Conservation (phyloP, 2,329 filamentous ascomycete species). For the Didymella sp. region DNA sequence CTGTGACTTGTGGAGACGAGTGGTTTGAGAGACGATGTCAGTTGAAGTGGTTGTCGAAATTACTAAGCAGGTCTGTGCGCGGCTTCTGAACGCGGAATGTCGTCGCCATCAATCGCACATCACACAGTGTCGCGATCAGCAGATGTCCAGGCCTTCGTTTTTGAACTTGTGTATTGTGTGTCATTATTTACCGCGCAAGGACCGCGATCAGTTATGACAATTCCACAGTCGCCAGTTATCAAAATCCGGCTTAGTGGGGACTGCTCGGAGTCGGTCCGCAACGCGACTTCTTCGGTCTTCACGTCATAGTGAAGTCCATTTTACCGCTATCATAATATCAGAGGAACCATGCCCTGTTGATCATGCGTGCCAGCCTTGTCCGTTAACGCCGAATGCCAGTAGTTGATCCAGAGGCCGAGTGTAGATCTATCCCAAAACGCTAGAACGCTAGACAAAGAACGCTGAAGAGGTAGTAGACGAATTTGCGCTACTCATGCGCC, state of each 20-base stretch:
- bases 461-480: constrained; percentile 26
- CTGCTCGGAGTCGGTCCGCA: constrained; percentile 12
- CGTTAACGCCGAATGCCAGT: constrained; percentile 32
- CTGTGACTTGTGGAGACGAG: not conserved
- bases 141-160: not conserved
- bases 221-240: not conserved
- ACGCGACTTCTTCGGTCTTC: constrained; percentile 9
- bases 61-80: constrained; percentile 9
- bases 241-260: not conserved
- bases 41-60: not conserved
- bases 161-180: constrained; percentile 8
- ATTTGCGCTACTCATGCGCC: constrained; percentile 36
- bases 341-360: constrained; percentile 15
- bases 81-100: not conserved
- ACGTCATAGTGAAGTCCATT: constrained; percentile 40
- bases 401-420: constrained; percentile 29
- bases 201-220: not conserved
- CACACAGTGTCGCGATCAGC: not conserved
- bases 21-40: not conserved
- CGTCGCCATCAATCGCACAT: not conserved
- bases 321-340: constrained; percentile 18
- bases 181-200: not conserved
- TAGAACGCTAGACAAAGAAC: constrained; percentile 45
- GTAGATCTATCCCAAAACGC: constrained; percentile 39
- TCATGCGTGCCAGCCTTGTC: constrained; percentile 17